Base-by-base conservation (phyloP, 2,329 filamentous ascomycete genomes). In the Ophiostoma sp. region DNA sequence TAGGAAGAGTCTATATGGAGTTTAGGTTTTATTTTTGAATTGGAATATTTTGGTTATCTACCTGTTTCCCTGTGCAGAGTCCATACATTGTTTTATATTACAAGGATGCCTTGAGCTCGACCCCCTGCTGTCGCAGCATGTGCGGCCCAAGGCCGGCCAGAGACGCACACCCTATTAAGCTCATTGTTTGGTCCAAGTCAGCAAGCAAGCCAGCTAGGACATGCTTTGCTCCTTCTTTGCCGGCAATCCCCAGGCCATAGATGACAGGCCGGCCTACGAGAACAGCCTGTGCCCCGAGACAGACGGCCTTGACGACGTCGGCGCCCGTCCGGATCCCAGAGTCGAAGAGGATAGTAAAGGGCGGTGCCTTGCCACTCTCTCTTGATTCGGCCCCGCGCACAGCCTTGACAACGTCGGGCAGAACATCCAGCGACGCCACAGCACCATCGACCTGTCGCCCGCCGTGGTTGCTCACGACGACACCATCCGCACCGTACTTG, bases 341-440 rank as follows among this genome's bases (percentile, higher is more conserved):
- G 74, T 91, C 89, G 20, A 90, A 84, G 62, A 90, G 82, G 27
- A 91, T 81, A 0, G 84, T 84, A 23, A 72, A 68, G 3, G 67
- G 48, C 27, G n/a, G 65, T 6, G 31, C 27, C 23, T 7, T 48
- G n/a, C 2, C 57, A 13, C 17, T 52, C 1, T 68, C 60, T 11
- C 36, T 17, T 5, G n/a, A 23, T n/a, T 89, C 79, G 71, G 81
- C 82, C 23, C 83, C 81, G 1, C 89, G 86, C 0, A 88, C 87
- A 0, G 86, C 86, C 4, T 88, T 85, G 72, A 86, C 84, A 72
- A 90, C 86, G 73, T 87, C 82, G 0, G 86, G 83, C 66, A 90
- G 78, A 76, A 87, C 81, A 69, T 87, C 86, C 4, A 88, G 78
- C 4, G 83, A 83, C 3, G 82, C 82, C 6, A 83, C 79, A 2